These are phyloP conservation scores for Eucalyptus albens DNA, from an alignment of 345 rosid species.

Conservation along the genomic window DNA sequence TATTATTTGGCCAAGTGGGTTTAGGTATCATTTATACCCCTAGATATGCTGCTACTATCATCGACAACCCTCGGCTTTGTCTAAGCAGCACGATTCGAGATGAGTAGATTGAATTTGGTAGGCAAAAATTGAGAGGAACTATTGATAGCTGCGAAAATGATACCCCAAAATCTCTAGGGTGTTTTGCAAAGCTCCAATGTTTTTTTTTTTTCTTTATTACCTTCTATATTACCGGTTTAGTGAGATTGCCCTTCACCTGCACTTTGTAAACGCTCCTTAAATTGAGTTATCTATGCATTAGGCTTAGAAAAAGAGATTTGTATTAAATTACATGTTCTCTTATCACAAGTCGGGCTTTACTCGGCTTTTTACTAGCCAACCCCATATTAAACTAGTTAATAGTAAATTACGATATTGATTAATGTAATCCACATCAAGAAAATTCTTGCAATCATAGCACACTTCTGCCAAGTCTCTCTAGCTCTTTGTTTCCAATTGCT, in stretches of 20 bases:
- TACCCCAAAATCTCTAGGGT: too few species aligned
- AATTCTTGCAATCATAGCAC: neutral
- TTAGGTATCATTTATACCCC: neutral
- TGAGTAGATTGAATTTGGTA: neutral
- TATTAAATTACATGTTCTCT: too few species aligned
- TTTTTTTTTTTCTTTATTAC: accelerated
- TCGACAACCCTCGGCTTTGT: neutral
- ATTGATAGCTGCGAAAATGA: accelerated
- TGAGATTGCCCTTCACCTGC: accelerated
- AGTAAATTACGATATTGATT: accelerated
- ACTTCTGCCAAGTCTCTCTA: neutral
- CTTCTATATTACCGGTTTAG: accelerated
- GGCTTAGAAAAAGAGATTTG: accelerated
- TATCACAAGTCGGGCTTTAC: accelerated
- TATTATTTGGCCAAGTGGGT: neutral
- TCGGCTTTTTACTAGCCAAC: accelerated
- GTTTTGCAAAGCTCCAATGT: too few species aligned
- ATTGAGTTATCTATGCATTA: too few species aligned
- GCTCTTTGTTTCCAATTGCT: neutral
- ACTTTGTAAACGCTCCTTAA: accelerated
- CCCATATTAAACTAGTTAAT: accelerated
- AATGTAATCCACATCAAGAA: accelerated
- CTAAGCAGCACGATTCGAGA: accelerated
- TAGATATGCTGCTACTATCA: neutral
- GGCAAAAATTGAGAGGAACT: too few species aligned